Conservation (phyloP, 23 red algal species). For the Gracilariopsis chorda region DNA sequence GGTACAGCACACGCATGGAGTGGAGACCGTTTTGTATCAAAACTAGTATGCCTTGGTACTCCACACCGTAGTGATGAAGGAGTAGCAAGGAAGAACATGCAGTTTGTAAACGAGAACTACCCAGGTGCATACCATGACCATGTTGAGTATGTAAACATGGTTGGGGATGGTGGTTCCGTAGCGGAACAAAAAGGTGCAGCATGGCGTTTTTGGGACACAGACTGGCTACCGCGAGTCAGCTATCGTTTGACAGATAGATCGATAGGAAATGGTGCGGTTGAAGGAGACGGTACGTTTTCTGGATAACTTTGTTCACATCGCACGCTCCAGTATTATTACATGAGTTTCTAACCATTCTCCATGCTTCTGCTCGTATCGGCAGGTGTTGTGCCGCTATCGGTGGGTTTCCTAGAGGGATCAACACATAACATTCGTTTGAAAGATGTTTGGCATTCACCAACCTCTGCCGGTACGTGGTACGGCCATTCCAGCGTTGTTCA, state of each 20-base stretch:
- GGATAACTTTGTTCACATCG: neutral
- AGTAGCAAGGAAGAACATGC: slow-evolving; percentile 57
- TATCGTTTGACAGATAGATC: slow-evolving; percentile 61
- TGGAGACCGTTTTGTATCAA: slow-evolving; percentile 45
- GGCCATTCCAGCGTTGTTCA: slow-evolving; percentile 29
- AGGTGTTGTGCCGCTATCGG: slow-evolving; percentile 74
- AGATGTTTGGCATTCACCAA: slow-evolving; percentile 70
- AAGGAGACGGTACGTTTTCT: slow-evolving; percentile 39
- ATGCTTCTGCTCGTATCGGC: neutral
- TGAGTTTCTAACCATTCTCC: neutral
- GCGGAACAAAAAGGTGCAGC: neutral
- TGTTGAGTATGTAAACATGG: slow-evolving; percentile 56
- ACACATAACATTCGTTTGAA: slow-evolving; percentile 64
- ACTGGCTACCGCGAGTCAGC: slow-evolving; percentile 62
- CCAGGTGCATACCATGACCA: slow-evolving; percentile 26
- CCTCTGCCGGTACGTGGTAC: slow-evolving; percentile 54
- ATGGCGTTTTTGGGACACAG: slow-evolving; percentile 23
- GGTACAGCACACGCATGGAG: neutral
- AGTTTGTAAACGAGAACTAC: slow-evolving; percentile 68
- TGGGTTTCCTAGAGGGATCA: slow-evolving; percentile 47
- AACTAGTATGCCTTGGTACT: slow-evolving; percentile 69
- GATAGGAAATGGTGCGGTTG: neutral
- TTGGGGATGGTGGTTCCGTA: slow-evolving; percentile 39
- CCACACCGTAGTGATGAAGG: slow-evolving; percentile 64
- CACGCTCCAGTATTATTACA: neutral